Conservation (phyloP, 495 filamentous ascomycete species). For the Tricharina praecox region DNA sequence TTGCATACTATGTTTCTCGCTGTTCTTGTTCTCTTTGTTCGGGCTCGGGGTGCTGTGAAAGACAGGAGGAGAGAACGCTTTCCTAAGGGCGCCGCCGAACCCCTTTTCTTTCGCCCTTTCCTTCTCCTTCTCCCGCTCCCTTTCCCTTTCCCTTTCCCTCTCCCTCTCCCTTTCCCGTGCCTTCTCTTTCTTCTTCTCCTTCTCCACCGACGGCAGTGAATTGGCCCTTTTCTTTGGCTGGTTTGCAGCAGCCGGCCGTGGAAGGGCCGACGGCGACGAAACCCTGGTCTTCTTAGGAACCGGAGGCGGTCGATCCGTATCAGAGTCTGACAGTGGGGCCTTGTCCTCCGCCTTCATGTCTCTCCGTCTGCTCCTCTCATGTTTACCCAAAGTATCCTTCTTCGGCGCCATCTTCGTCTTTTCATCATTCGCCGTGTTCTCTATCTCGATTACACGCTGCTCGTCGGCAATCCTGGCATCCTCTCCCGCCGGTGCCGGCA, state of each 20-base stretch:
- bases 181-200: conserved; percentile 2
- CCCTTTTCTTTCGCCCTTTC: not conserved
- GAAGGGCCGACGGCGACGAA: not conserved
- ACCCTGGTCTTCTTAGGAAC: conserved; percentile 3
- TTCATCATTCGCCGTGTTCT: not conserved
- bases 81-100: not conserved
- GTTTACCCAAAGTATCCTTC: not conserved
- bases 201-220: not conserved
- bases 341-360: conserved; percentile 11
- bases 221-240: conserved; percentile 5
- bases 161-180: conserved; percentile 10
- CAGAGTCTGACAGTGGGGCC: not conserved
- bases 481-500: conserved; percentile 7
- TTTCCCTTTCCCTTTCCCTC: conserved; percentile 9
- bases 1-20: too few relatives aligned
- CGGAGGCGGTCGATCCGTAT: not conserved
- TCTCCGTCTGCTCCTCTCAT: conserved; percentile 5
- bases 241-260: not conserved
- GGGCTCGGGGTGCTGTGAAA: too few relatives aligned
- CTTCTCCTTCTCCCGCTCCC: conserved; percentile 9
- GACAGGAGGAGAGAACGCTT: not conserved
- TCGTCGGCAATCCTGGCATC: conserved; percentile 2
- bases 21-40: not conserved
- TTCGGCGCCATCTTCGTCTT: not conserved
- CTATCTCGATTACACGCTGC: conserved; percentile 10